Evolutionary conservation across 2,329 filamentous ascomycete species (phyloP), one percentile per base, ranked within the genome.

Genomic region (Xylariaceae sp.): DNA sequence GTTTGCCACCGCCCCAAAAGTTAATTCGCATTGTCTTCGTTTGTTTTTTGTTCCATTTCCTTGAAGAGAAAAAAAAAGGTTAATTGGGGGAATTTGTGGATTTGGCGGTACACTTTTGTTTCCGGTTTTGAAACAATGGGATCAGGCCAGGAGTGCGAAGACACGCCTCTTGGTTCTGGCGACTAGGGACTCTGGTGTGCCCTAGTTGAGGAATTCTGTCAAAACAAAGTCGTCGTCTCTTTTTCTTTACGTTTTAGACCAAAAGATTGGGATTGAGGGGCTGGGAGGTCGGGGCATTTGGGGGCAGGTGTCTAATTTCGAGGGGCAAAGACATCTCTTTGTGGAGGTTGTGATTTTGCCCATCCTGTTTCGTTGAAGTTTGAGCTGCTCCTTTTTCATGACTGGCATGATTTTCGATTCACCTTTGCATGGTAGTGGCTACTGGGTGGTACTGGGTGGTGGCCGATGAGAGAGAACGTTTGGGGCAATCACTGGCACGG

Each of bases 381-480:
- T 51, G 44, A 49, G 49, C 56, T 65, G 19, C 19, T 19, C 19
- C 19, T 65, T 55, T 52, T 63, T 67, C 34, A 68, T 51, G 66
- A 68, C 56, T 61, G 59, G 65, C 56, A 68, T 60, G 65, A 67
- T 60, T 40, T 47, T 48, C 47, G 47, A 37, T 52, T 55, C 46
- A 55, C 45, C 53, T 51, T 58, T 57, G 61, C 58, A 58, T 56
- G 55, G 46, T 31, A 56, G 46, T 31, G 55, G 55, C 51, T 57
- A 39, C 42, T 42, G 52, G 27, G 47, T 39, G 9, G 40, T 57
- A 39, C 42, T 42, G 52, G 27, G 47, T 39, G 9, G 40, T 7
- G 35, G 51, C 53, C 48, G 54, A 55, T 26, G 45, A 49, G 47
- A 6, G 50, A 41, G 50, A 55, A 52, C 47, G 44, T 52, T 51